Conservation (phyloP, 2,329 filamentous ascomycete species). For the Ceratocystis huliohia region DNA sequence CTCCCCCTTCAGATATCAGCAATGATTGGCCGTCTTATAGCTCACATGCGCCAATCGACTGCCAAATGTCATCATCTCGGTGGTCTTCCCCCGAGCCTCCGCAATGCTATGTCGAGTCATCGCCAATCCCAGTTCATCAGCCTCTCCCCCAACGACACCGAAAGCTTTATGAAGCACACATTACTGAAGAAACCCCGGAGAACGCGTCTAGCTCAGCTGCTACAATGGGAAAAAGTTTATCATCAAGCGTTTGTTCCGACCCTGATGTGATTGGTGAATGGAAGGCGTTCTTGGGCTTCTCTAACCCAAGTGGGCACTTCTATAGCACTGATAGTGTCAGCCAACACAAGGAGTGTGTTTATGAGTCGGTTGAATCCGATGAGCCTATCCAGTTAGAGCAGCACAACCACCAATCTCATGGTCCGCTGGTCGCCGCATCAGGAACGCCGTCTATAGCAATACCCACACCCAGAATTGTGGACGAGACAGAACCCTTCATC, state of each 20-base stretch:
- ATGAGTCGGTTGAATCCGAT: not conserved
- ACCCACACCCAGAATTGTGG: not conserved
- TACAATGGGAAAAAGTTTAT: not conserved
- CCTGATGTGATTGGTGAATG: conserved; percentile 14
- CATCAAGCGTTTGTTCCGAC: conserved; percentile 12
- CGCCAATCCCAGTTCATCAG: conserved; percentile 13
- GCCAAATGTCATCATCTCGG: not conserved
- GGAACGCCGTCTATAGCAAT: not conserved
- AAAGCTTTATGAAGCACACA: not conserved
- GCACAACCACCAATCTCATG: not conserved
- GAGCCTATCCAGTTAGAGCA: not conserved
- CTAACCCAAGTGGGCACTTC: not conserved
- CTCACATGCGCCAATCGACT: not conserved
- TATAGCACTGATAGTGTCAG: not conserved
- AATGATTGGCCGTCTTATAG: not conserved
- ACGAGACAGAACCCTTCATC: not conserved
- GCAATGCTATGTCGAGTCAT: conserved; percentile 11
- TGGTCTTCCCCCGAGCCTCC: not conserved
- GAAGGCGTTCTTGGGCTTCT: conserved; percentile 12
- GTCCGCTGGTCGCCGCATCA: not conserved
- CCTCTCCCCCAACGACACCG: conserved; percentile 12
- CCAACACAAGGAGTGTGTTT: not conserved
- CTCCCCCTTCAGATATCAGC: not conserved
- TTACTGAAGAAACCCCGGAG: not conserved
- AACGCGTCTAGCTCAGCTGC: conserved; percentile 3